phyloP scores from a whole-genome alignment of 2,329 filamentous ascomycete genomes.

The Fusarium nelsonii region DNA sequence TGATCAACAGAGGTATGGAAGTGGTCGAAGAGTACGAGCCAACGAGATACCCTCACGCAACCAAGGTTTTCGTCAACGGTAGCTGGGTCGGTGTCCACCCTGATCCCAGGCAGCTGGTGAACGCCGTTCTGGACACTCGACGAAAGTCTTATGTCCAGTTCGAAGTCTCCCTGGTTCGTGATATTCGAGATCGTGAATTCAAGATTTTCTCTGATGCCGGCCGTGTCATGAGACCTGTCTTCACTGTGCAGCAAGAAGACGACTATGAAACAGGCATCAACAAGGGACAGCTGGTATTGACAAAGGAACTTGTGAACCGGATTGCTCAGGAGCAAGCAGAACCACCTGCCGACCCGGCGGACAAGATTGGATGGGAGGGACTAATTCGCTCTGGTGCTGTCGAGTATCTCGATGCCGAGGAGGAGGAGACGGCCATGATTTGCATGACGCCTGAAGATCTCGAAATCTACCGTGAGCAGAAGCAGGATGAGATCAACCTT shows the following conservation, averaged over 20 bases:
- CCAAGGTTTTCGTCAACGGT: constrained; percentile 98
- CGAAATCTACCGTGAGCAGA: constrained; percentile 78
- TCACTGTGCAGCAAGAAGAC: constrained; percentile 91
- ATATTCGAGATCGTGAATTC: constrained; percentile 97
- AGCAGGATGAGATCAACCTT: constrained; percentile 68
- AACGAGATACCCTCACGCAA: constrained; percentile 86
- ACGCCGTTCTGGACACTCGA: constrained; percentile 80
- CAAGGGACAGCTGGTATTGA: constrained; percentile 82
- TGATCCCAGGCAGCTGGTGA: constrained; percentile 87
- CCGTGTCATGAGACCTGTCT: constrained; percentile 92
- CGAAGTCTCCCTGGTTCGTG: constrained; percentile 93
- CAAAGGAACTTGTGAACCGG: constrained; percentile 81
- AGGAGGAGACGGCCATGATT: constrained; percentile 99
- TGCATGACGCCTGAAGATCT: constrained; percentile 98
- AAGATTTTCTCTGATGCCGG: constrained; percentile 98
- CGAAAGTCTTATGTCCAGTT: constrained; percentile 86
- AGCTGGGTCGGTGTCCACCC: constrained; percentile 97
- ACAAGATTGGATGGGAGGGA: constrained; percentile 88
- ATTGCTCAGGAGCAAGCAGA: constrained; percentile 80
- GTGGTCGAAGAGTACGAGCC: constrained; percentile 95
- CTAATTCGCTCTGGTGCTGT: constrained; percentile 87
- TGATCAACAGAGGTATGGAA: constrained; percentile 96
- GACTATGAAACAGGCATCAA: constrained; percentile 70
- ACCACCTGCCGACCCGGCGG: constrained; percentile 68
- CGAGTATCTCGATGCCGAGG: constrained; percentile 96